Evolutionary conservation across 2,329 filamentous ascomycete genomes (phyloP), one percentile per base, ranked within the genome.

Genomic region (Nothophoma quercina): DNA sequence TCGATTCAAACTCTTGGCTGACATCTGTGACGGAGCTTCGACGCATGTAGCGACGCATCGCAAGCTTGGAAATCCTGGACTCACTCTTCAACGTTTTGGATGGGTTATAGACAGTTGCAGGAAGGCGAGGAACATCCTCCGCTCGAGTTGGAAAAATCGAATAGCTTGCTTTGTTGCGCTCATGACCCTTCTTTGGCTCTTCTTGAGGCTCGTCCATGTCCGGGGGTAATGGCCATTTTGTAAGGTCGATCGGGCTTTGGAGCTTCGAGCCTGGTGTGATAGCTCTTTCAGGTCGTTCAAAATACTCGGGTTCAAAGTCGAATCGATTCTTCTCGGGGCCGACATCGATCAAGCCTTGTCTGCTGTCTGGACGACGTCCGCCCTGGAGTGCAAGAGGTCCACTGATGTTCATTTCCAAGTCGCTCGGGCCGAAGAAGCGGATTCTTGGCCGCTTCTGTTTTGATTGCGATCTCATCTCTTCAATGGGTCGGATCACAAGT

Each of bases 401-500:
- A 38, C 73, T 76, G 51, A 77, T 77, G 45, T 70, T 72, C 70
- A 76, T 74, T 34, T 76, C 74, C 35, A 76, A 54, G 40, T 76
- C 73, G 45, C 70, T 75, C 2, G 77, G 75, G 30, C 76, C 76
- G 60, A 77, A 81, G 44, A 82, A 75, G 26, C 78, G 74, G 39
- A 82, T 78, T 44, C 76, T 75, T 42, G 80, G 77, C 75, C 80
- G 64, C 71, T 78, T 64, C 78, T 79, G 59, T 77, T 79, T 67
- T 19, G 63, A 33, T 16, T 61, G 44, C 2, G 58, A 40, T n/a
- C 59, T 64, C 62, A 73, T 78, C 79, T 71, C 79, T 78, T 68
- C 77, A 76, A 61, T 77, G 75, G 48, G 72, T 72, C 80, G 75
- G 56, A 81, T 79, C 42, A 86, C 84, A 21, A 83, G 83, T 10